phyloP scores from a whole-genome alignment of 179 eudicot species.

The Amaranthus tricolor region DNA sequence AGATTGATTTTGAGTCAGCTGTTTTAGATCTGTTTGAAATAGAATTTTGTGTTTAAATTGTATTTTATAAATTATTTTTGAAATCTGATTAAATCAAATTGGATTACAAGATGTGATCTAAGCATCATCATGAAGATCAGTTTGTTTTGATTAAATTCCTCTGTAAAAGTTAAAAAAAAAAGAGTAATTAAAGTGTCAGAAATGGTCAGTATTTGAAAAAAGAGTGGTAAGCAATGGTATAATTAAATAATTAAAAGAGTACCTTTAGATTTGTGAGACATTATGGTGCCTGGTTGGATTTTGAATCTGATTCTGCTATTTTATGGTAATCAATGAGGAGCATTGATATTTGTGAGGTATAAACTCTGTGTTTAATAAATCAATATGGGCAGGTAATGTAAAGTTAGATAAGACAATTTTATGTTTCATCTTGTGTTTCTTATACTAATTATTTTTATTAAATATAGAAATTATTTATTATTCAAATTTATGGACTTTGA shows the following conservation, averaged over 20 bases:
- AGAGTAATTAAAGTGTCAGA: conserved; percentile 30
- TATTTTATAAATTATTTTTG: too few species aligned
- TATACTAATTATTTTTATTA: not conserved
- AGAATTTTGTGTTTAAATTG: too few species aligned
- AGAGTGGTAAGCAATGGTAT: conserved; percentile 16
- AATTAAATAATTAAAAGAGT: not conserved
- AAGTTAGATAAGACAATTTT: conserved; percentile 9
- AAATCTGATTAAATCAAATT: too few species aligned
- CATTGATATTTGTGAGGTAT: conserved; percentile 22
- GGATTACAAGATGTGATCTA: not conserved
- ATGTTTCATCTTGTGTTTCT: not conserved
- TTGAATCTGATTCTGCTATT: conserved; percentile 34
- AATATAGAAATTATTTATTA: not conserved
- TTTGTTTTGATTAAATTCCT: conserved; percentile 7
- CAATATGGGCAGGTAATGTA: not conserved
- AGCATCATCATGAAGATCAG: conserved; percentile 25
- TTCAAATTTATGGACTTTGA: conserved; percentile 1
- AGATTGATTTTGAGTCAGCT: too few species aligned
- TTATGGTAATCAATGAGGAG: conserved; percentile 19
- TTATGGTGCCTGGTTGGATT: conserved; percentile 25
- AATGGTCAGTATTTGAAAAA: conserved; percentile 21
- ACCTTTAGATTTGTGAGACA: conserved; percentile 19
- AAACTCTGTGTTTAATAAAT: not conserved
- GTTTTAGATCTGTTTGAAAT: conserved; percentile 33
- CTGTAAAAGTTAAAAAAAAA: conserved; percentile 8